phyloP scores from a whole-genome alignment of 257 asterid genomes.

The Buddleja alternifolia region DNA sequence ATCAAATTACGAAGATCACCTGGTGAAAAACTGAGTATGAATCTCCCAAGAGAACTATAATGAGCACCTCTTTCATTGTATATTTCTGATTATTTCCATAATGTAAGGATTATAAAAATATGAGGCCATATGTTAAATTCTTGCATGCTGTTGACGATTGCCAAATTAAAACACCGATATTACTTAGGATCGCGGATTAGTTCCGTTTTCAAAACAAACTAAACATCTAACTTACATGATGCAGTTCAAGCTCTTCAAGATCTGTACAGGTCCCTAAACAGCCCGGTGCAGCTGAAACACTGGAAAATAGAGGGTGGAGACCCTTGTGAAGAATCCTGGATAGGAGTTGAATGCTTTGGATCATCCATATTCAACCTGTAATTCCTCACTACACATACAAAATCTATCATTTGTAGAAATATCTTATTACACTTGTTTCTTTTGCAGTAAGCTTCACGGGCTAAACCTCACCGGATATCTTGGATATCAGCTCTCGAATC shows the following conservation, averaged over 20 bases:
- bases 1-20: too few relatives aligned
- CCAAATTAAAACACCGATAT: too few relatives aligned
- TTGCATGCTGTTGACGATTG: too few relatives aligned
- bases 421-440: not conserved
- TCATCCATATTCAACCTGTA: slow-evolving; percentile 77
- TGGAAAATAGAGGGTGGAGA: slow-evolving; percentile 83
- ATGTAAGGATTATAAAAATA: too few relatives aligned
- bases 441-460: slow-evolving; percentile 71
- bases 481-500: slow-evolving; percentile 62
- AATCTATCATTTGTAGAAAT: not conserved
- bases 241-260: slow-evolving; percentile 82
- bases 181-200: too few relatives aligned
- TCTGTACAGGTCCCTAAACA: slow-evolving; percentile 67
- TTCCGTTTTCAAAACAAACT: not conserved
- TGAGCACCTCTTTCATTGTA: not conserved
- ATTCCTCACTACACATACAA: slow-evolving; percentile 5
- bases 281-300: slow-evolving; percentile 56
- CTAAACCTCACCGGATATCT: slow-evolving; percentile 66
- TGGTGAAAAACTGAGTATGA: not conserved
- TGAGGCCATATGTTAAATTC: too few relatives aligned
- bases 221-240: slow-evolving; percentile 18
- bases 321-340: slow-evolving; percentile 84
- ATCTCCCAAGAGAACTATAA: not conserved
- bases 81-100: too few relatives aligned
- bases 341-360: slow-evolving; percentile 68